Evolutionary conservation across 768 basidiomycete genomes (phyloP).

Genomic region (Leucocoprinus sp.): DNA sequence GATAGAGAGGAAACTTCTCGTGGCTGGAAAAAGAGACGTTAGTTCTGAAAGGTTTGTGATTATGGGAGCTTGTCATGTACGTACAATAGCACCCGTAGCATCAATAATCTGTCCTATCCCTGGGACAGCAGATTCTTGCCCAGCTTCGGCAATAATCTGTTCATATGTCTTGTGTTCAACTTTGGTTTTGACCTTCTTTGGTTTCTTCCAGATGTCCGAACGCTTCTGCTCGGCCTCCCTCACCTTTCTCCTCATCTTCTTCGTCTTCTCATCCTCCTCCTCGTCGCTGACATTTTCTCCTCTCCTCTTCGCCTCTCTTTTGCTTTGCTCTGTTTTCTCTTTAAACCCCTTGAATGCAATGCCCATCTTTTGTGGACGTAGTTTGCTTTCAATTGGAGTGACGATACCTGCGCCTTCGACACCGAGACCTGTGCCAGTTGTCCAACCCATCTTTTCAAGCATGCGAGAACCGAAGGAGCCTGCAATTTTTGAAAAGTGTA

Average conservation of each 20-base stretch:
- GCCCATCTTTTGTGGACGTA: conserved; percentile 81
- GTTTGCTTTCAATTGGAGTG: conserved; percentile 78
- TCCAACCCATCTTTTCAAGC: conserved; percentile 96
- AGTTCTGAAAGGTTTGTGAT: conserved; percentile 7
- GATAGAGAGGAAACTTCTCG: conserved; percentile 82
- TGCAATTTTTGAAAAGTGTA: conserved; percentile 78
- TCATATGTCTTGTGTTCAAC: conserved; percentile 96
- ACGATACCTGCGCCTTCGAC: conserved; percentile 71
- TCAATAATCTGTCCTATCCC: conserved; percentile 88
- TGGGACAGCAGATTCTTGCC: conserved; percentile 41
- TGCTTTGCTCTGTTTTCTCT: conserved; percentile 83
- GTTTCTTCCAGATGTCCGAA: conserved; percentile 79
- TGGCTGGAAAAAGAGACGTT: conserved; percentile 40
- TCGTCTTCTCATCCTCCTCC: conserved; percentile 44
- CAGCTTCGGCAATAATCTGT: conserved; percentile 85
- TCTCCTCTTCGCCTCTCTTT: conserved; percentile 66
- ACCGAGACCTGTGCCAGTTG: conserved; percentile 74
- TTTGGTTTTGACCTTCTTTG: conserved; percentile 77
- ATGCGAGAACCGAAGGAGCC: conserved; percentile 80
- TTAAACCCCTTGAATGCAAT: conserved; percentile 82
- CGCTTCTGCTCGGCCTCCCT: conserved; percentile 49
- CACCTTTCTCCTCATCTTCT: conserved; percentile 44
- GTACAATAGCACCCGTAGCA: conserved; percentile 84
- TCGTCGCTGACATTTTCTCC: conserved; percentile 73
- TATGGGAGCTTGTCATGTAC: conserved; percentile 25